Evolutionary conservation across 495 filamentous ascomycete genomes (phyloP).

Genomic region (Oidiodendron maius): DNA sequence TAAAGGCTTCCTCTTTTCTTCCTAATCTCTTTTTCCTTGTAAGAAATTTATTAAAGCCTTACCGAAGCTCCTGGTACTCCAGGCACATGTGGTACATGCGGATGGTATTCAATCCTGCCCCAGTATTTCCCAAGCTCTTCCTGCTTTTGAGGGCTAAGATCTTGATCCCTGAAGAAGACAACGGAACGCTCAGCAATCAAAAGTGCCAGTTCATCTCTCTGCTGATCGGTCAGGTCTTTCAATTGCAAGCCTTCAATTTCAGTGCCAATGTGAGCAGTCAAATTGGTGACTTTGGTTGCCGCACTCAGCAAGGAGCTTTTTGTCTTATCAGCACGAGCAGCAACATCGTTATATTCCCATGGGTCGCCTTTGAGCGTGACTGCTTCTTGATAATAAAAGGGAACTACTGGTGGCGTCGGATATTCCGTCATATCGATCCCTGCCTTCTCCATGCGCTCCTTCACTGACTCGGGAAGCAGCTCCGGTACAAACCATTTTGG

Average conservation of each 20-base stretch:
- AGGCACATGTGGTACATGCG: slow-evolving; percentile 7
- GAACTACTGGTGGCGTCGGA: background rate
- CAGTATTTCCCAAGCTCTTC: slow-evolving; percentile 43
- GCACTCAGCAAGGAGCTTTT: slow-evolving; percentile 13
- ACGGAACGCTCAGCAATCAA: slow-evolving; percentile 66
- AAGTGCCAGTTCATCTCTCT: slow-evolving; percentile 68
- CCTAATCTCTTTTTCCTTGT: too few species aligned
- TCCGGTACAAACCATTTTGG: too few species aligned
- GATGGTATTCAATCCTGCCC: slow-evolving; percentile 19
- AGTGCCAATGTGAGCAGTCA: slow-evolving; percentile 63
- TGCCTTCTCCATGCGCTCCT: background rate
- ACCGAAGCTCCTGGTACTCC: background rate
- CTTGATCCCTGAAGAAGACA: slow-evolving; percentile 65
- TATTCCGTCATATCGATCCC: background rate
- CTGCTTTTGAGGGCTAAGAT: slow-evolving; percentile 30
- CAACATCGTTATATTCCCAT: background rate
- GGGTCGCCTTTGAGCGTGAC: background rate
- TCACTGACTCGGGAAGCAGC: background rate
- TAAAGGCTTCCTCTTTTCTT: too few species aligned
- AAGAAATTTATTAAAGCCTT: too few species aligned
- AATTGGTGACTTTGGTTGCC: slow-evolving; percentile 44
- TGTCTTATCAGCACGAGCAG: slow-evolving; percentile 13
- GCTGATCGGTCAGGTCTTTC: slow-evolving; percentile 55
- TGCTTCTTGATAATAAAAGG: background rate
- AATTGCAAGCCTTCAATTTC: slow-evolving; percentile 66